phyloP scores from a whole-genome alignment of 352 stramenopile species.

The Pythium grandisporangium region DNA sequence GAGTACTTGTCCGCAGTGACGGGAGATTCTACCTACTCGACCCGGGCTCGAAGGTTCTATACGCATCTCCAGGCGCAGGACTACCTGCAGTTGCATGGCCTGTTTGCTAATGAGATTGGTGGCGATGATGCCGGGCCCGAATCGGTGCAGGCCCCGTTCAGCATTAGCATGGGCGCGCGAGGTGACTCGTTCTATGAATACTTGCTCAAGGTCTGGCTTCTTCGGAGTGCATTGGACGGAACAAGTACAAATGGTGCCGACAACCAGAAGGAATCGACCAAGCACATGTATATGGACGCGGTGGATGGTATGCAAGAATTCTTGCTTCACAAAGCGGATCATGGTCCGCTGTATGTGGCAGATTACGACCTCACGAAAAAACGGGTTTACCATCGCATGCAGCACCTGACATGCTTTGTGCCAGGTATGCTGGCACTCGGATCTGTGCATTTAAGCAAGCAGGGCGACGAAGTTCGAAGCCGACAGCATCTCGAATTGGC shows the following conservation, averaged over 20 bases:
- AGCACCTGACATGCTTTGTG: slow-evolving; percentile 97
- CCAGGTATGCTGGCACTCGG: slow-evolving; percentile 90
- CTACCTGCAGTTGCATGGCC: slow-evolving; percentile 57
- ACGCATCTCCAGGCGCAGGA: slow-evolving; percentile 9
- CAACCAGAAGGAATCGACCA: too few relatives aligned
- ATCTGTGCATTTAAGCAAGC: slow-evolving; percentile 2
- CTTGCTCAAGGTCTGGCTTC: slow-evolving; percentile 96
- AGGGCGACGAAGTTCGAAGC: slow-evolving; percentile 51
- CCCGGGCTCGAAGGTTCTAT: slow-evolving; percentile 65
- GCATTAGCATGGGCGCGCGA: slow-evolving; percentile 90
- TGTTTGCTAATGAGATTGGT: slow-evolving; percentile 86
- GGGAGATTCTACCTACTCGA: slow-evolving; percentile 60
- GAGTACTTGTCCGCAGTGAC: slow-evolving; percentile 73
- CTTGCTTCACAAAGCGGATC: slow-evolving; percentile 67
- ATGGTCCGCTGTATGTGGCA: slow-evolving; percentile 47
- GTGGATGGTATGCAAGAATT: slow-evolving; percentile 91
- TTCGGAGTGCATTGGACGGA: slow-evolving; percentile 74
- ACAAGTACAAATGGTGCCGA: too few relatives aligned
- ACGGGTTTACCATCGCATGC: slow-evolving; percentile 77
- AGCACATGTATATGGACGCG: slow-evolving; percentile 89
- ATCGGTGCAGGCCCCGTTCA: too few relatives aligned
- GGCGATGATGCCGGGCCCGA: slow-evolving; percentile 3
- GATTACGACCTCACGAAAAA: slow-evolving; percentile 26
- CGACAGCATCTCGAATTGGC: slow-evolving; percentile 72
- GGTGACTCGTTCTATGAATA: slow-evolving; percentile 99